Conservation (phyloP, 2,329 filamentous ascomycete genomes). For the Lasiodiplodia sp. region DNA sequence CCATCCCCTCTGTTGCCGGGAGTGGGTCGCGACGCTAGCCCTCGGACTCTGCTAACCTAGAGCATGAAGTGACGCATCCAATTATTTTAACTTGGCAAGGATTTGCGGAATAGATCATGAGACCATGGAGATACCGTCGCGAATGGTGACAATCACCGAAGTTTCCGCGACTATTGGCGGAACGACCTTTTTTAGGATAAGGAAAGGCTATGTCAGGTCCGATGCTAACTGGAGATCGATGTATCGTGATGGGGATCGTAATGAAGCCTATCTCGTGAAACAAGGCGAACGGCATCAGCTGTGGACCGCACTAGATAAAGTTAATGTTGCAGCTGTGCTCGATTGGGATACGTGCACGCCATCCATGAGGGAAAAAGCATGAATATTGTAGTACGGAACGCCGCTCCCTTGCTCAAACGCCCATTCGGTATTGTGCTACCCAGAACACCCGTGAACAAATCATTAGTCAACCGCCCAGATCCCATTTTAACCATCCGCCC, state of each 20-base stretch:
- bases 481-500: not conserved
- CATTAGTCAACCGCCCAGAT: not conserved
- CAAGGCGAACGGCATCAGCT: no score
- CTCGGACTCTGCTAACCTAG: not conserved
- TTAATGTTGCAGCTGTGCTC: not conserved
- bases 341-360: not conserved
- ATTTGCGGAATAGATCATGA: not conserved
- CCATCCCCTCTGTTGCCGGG: no score
- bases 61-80: not conserved
- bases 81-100: not conserved
- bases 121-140: not conserved
- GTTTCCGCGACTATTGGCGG: not conserved
- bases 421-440: not conserved
- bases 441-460: not conserved
- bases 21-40: not conserved
- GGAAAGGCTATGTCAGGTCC: not conserved
- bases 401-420: not conserved
- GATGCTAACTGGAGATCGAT: not conserved
- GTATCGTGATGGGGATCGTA: not conserved
- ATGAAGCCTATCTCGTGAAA: not conserved
- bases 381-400: slow-evolving; percentile 8
- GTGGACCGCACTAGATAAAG: not conserved
- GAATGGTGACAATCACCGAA: not conserved
- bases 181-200: no score
- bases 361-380: not conserved